A percentile compares a stretch with the other conserved stretches of the same genome.
These are phyloP conservation scores for Plasmodium adleri DNA, from an alignment of 169 alveolate genomes.

Conservation along the genomic window DNA sequence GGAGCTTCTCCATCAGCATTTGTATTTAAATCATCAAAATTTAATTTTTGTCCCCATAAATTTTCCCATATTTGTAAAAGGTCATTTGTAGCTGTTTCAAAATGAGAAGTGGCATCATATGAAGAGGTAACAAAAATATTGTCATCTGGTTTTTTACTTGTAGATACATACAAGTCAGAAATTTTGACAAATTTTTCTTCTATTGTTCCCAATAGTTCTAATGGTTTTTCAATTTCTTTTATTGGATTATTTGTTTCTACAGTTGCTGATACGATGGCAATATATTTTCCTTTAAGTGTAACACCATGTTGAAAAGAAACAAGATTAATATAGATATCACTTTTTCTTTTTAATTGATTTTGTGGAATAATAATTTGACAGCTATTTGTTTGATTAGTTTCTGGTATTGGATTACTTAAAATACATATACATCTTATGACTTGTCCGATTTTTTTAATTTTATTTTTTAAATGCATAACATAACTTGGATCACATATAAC, in stretches of 20 bases:
- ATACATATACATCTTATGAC: slow-evolving; percentile 95
- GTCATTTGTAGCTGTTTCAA: slow-evolving; percentile 97
- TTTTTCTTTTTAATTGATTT: slow-evolving; percentile 93
- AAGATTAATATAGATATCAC: slow-evolving; percentile 95
- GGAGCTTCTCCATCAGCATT: slow-evolving; percentile 32
- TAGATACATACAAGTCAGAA: slow-evolving; percentile 93
- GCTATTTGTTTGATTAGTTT: slow-evolving; percentile 94
- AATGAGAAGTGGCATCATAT: slow-evolving; percentile 98
- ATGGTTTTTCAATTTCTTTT: slow-evolving; percentile 94
- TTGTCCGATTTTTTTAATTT: slow-evolving; percentile 83
- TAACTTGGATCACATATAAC: slow-evolving; percentile 97
- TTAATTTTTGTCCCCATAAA: slow-evolving; percentile 67
- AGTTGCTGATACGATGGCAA: slow-evolving; percentile 96
- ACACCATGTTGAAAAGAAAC: slow-evolving; percentile 95
- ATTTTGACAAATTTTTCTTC: slow-evolving; percentile 93
- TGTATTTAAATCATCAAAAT: slow-evolving; percentile 62
- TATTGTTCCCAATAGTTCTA: slow-evolving; percentile 94
- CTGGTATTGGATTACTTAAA: slow-evolving; percentile 96
- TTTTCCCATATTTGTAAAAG: slow-evolving; percentile 90
- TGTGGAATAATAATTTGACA: slow-evolving; percentile 97
- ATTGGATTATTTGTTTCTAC: slow-evolving; percentile 97
- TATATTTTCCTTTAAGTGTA: slow-evolving; percentile 94
- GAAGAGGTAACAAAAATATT: slow-evolving; percentile 94
- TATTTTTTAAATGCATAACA: slow-evolving; percentile 82
- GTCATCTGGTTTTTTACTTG: slow-evolving; percentile 89